A percentile compares a stretch with the other conserved stretches of the same genome.
Evolutionary conservation across 805 yeast genomes (phyloP).

Genomic region (Cyberlindnera nakhonratchasimensis): DNA sequence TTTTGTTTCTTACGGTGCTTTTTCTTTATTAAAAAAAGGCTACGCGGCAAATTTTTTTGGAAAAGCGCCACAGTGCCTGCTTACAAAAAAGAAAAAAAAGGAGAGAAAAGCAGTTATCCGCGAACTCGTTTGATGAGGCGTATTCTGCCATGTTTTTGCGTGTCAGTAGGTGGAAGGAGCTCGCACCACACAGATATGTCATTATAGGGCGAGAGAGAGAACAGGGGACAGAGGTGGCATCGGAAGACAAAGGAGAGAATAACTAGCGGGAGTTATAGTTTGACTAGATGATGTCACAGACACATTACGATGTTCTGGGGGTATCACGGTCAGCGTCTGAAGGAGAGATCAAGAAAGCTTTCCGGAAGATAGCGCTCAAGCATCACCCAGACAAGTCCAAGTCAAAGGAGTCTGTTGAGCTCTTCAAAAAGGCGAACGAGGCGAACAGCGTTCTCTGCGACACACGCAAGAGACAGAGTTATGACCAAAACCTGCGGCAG

Average conservation of each 20-base stretch:
- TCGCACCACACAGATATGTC: too few relatives aligned
- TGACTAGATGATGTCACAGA: conserved; percentile 1
- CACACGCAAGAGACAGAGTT: conserved; percentile 24
- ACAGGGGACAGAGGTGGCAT: too few relatives aligned
- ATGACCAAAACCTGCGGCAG: conserved; percentile 28
- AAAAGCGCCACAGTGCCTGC: neutral
- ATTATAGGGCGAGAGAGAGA: too few relatives aligned
- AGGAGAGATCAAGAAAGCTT: conserved; percentile 36
- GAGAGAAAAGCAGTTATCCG: neutral
- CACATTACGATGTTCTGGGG: conserved; percentile 31
- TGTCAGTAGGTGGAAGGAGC: neutral
- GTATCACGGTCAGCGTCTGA: conserved; percentile 21
- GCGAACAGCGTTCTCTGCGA: conserved; percentile 34
- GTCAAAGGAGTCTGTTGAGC: conserved; percentile 23
- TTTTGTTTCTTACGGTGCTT: too few relatives aligned
- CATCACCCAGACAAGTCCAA: conserved; percentile 46
- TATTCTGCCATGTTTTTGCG: neutral
- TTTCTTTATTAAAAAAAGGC: neutral
- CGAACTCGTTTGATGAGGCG: neutral
- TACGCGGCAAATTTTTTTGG: too few relatives aligned
- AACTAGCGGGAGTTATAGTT: too few relatives aligned
- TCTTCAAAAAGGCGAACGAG: conserved; percentile 31
- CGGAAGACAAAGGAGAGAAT: too few relatives aligned
- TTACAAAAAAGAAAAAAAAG: neutral
- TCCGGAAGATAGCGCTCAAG: conserved; percentile 35